Base-by-base conservation (phyloP, 2,329 filamentous ascomycete species). In the Fusarium citri region DNA sequence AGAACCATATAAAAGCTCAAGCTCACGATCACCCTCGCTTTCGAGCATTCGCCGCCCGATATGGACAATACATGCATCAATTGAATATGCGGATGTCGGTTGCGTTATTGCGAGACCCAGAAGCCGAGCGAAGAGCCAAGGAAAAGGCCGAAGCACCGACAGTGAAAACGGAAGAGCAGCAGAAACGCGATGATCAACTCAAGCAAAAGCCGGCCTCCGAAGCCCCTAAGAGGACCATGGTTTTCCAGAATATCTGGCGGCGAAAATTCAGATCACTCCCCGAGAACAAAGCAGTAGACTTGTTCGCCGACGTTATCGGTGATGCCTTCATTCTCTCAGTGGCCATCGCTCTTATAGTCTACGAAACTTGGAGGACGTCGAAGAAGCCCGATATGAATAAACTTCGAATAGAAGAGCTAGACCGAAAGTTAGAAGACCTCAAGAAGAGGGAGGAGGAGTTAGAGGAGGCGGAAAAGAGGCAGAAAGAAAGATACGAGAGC, bases 1-100 rank as follows among this genome's bases (percentile, higher is more conserved):
- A 91, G 89, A 91, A 91, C 76, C 88, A 82, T 69, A 91, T 91
- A 75, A 91, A 91, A 76, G 80, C 82, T 31, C 88, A 89, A 78
- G 89, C 89, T 49, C 89, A 91, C 73, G 88, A 91, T 45, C 89
- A 91, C 72, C 84, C 85, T 3, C 80, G 83, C 46, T 91, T 91
- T 76, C 87, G 89, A 59, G 78, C 78, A 8, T 86, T 90, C 67
- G 89, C 89, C 45, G 88, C 88, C 46, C 83, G 80, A 62, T 89
- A 90, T 75, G 89, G 89, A 63, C 89, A 91, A 75, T 78, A 81
- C 12, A 89, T 91, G 72, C 89, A 91, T 74, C 89, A 91, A 78
- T 78, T 91, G 55, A 91, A 91, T 73, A 91, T 91, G 89, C 85
- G 87, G 54, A 76, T 89, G 72, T 86, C 85, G 16, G 89, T 91